Evolutionary conservation across 1,284 basidiomycete genomes (phyloP).

Genomic region (Cryptococcus sp.): DNA sequence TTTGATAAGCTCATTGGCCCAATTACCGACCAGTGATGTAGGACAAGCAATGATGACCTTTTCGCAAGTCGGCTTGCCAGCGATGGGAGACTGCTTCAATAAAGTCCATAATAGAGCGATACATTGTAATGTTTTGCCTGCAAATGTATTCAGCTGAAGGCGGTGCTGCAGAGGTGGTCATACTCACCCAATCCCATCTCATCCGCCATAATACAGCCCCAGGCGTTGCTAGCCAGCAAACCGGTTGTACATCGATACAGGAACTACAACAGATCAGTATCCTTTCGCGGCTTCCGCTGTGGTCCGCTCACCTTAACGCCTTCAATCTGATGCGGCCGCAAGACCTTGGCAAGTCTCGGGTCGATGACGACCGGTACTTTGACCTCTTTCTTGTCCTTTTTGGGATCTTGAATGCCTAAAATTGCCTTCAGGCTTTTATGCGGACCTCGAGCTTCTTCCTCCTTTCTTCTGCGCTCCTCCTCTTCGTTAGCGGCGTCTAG

Average conservation of each 20-base stretch:
- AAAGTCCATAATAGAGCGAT: slow-evolving; percentile 95
- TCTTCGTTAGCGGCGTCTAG: slow-evolving; percentile 52
- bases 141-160: slow-evolving; percentile 2
- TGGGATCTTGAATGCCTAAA: slow-evolving; percentile 68
- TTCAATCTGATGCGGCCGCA: slow-evolving; percentile 96
- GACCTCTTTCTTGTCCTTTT: slow-evolving; percentile 62
- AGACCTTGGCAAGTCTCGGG: slow-evolving; percentile 78
- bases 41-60: slow-evolving; percentile 99
- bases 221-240: slow-evolving; percentile 86
- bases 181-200: slow-evolving; percentile 88
- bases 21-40: slow-evolving; percentile 94
- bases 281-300: no score
- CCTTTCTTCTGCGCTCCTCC: slow-evolving; percentile 66
- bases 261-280: slow-evolving; percentile 59
- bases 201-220: slow-evolving; percentile 98
- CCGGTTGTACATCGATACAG: slow-evolving; percentile 94
- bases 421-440: slow-evolving; percentile 88
- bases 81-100: slow-evolving; percentile 90
- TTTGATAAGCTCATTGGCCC: slow-evolving; percentile 97
- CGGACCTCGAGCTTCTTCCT: slow-evolving; percentile 67
- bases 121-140: slow-evolving; percentile 87
- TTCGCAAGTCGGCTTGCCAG: slow-evolving; percentile 85
- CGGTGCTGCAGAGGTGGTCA: slow-evolving; percentile 19
- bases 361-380: slow-evolving; percentile 98
- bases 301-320: slow-evolving; percentile 78